Conservation (phyloP, 768 basidiomycete genomes). For the Termitomyces sp. region DNA sequence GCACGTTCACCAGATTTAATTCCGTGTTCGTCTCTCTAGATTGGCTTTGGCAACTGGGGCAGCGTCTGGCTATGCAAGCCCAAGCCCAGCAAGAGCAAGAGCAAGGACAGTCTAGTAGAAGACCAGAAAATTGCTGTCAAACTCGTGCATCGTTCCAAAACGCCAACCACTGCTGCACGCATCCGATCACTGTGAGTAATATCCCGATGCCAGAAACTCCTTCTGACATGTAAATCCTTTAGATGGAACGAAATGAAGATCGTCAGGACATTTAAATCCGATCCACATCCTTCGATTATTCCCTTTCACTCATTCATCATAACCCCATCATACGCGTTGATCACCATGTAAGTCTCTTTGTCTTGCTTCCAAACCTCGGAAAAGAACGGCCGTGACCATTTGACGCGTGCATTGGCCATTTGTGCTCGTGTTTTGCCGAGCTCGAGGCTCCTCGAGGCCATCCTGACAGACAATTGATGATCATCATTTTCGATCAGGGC, state of each 20-base stretch:
- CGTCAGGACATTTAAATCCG: slow-evolving; percentile 75
- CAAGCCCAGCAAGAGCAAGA: slow-evolving; percentile 38
- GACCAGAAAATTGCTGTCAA: slow-evolving; percentile 82
- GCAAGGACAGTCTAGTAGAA: slow-evolving; percentile 30
- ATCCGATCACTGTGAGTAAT: slow-evolving; percentile 76
- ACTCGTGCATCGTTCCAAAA: slow-evolving; percentile 85
- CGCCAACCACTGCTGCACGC: slow-evolving; percentile 82
- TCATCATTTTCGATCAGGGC: slow-evolving; percentile 52
- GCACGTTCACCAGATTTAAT: slow-evolving; percentile 8
- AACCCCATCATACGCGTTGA: slow-evolving; percentile 85
- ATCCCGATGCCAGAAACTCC: neutral
- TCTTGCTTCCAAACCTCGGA: neutral
- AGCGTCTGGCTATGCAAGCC: slow-evolving; percentile 80
- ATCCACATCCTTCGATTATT: slow-evolving; percentile 90
- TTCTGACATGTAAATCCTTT: slow-evolving; percentile 1
- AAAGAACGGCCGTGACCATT: neutral
- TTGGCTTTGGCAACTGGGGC: slow-evolving; percentile 93
- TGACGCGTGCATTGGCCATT: slow-evolving; percentile 4
- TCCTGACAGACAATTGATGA: slow-evolving; percentile 1
- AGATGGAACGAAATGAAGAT: slow-evolving; percentile 99
- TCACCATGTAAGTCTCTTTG: slow-evolving; percentile 71
- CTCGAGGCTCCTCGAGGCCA: neutral
- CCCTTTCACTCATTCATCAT: slow-evolving; percentile 93
- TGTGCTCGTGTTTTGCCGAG: slow-evolving; percentile 12
- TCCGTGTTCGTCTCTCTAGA: slow-evolving; percentile 36